Conservation (phyloP, 192 early-diverging fungal species). For the Backusella tarrabulga region DNA sequence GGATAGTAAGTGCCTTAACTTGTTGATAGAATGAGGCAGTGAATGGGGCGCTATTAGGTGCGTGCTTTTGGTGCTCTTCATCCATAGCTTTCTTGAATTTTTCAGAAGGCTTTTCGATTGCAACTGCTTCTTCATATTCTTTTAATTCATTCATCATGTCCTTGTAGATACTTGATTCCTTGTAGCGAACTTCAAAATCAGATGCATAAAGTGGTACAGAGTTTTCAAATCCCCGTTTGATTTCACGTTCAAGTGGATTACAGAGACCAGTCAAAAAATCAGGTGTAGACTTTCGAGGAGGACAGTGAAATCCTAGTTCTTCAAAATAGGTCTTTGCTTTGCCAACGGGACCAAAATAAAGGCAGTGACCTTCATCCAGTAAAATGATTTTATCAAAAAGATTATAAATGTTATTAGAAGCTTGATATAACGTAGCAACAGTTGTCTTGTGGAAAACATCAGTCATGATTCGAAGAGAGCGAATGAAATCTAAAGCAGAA, state of each 20-base stretch:
- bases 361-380: slow-evolving; percentile 61
- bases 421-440: slow-evolving; percentile 59
- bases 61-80: slow-evolving; percentile 53
- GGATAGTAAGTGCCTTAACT: slow-evolving; percentile 54
- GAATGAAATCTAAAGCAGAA: slow-evolving; percentile 77
- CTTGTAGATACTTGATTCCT: slow-evolving; percentile 39
- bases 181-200: slow-evolving; percentile 63
- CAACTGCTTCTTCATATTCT: slow-evolving; percentile 41
- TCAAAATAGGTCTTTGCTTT: slow-evolving; percentile 63
- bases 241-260: slow-evolving; percentile 54
- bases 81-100: slow-evolving; percentile 47
- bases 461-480: slow-evolving; percentile 69
- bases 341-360: slow-evolving; percentile 67
- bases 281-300: slow-evolving; percentile 63
- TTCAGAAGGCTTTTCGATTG: slow-evolving; percentile 14
- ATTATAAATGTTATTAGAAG: slow-evolving; percentile 74
- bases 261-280: slow-evolving; percentile 76
- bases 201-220: slow-evolving; percentile 52
- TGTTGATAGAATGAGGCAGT: slow-evolving; percentile 67
- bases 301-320: slow-evolving; percentile 59
- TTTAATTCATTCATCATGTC: slow-evolving; percentile 39
- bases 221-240: slow-evolving; percentile 50
- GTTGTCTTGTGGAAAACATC: slow-evolving; percentile 67
- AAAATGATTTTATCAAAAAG: slow-evolving; percentile 72
- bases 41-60: slow-evolving; percentile 55